Evolutionary conservation across 176 grass and related monocot genomes (phyloP), one percentile per base, ranked within the genome.

Genomic region (Cenchrus fungigraminus): DNA sequence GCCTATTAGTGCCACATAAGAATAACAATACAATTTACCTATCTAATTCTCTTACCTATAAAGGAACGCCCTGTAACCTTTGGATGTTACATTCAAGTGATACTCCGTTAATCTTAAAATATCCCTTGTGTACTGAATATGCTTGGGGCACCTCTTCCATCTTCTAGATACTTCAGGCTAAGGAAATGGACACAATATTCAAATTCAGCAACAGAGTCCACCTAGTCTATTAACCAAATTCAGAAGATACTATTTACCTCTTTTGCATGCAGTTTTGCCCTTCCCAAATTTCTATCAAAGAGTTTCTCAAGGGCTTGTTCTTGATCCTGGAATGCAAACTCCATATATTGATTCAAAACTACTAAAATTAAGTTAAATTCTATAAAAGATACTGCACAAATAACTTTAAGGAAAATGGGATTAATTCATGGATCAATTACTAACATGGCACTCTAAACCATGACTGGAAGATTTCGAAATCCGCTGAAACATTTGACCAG

Each of bases 1-100:
- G 16, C 49, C 49, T 46, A 43, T 61, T n/a, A 29, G 6, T 29
- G 12, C 43, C 9, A 6, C 13, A 34, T 65, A 16, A 25, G 1
- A 25, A 29, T 16, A 29, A 2, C 1, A 49, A 79, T 17, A n/a
- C 25, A 78, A 45, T 7, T 62, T 10, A 9, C 57, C 37, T n/a
- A 46, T 31, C 14, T 64, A 22, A 80, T 45, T 51, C 19, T 0
- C 84, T 84, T 80, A 95, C 90, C 71, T 88, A 34, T 92, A 95
- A 9, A 95, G 25, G 45, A 95, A 92, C 3, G 74, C 82, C 32
- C 82, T 82, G 20, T 92, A 92, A 50, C 90, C 92, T 84, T 90
- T 92, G 44, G 84, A 88, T 82, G 87, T 95, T 58, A 95, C 50
- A 22, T 95, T 92, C 17, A 90, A 10, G 82, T 95, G 87, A 74